Conservation (phyloP, 140 eudicot species). For the Ambrosia hybrid region DNA sequence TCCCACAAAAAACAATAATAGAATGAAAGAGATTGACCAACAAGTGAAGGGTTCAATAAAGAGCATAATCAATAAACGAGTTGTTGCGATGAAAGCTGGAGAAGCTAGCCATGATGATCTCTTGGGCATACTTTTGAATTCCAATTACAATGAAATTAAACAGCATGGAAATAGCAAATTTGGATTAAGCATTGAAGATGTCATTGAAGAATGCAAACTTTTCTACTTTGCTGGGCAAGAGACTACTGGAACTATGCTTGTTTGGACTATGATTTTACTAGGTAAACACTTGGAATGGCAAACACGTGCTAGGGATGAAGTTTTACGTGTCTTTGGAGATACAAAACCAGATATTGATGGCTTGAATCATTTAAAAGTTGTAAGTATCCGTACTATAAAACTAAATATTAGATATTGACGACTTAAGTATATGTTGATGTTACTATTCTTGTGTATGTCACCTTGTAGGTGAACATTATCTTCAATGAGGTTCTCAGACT, state of each 20-base stretch:
- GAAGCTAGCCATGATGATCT: background rate
- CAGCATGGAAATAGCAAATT: background rate
- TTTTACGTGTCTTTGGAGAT: background rate
- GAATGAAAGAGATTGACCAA: background rate
- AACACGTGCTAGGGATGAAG: background rate
- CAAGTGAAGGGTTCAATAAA: background rate
- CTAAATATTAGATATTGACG: no score
- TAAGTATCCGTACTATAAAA: no score
- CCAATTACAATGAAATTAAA: background rate
- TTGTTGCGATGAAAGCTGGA: background rate
- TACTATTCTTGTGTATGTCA: background rate
- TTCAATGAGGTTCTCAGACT: background rate
- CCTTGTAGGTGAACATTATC: background rate
- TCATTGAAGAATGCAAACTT: background rate
- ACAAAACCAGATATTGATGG: background rate
- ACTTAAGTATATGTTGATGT: no score
- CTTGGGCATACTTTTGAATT: background rate
- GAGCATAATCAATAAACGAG: background rate
- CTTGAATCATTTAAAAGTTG: no score
- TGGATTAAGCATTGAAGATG: background rate
- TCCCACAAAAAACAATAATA: background rate
- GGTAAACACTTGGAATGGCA: background rate
- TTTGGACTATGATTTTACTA: background rate
- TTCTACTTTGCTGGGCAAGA: background rate
- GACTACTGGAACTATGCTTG: background rate